Percentiles rank a stretch among this genome's conserved stretches.
Conservation (phyloP, 2,329 filamentous ascomycete genomes). For the Pseudogymnoascus sp. region DNA sequence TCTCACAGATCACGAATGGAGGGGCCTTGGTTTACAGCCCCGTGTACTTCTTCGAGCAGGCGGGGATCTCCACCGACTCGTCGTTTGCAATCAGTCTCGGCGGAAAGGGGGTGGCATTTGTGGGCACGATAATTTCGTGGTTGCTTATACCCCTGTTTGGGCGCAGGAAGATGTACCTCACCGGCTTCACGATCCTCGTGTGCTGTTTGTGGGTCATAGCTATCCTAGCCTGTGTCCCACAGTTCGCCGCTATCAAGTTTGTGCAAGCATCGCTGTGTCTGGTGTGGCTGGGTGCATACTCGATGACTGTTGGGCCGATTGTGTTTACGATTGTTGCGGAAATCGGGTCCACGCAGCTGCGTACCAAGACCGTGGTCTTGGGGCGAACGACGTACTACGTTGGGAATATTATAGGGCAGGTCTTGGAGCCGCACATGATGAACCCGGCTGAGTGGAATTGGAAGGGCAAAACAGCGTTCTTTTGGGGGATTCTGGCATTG, state of each 20-base stretch:
- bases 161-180: conserved; percentile 38
- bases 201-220: conserved; percentile 39
- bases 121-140: conserved; percentile 44
- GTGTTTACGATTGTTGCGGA: conserved; percentile 34
- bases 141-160: conserved; percentile 38
- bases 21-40: conserved; percentile 55
- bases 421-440: conserved; percentile 25
- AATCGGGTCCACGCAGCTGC: conserved; percentile 31
- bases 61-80: conserved; percentile 39
- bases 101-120: conserved; percentile 36
- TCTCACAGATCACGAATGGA: conserved; percentile 53
- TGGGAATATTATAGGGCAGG: conserved; percentile 27
- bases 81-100: conserved; percentile 48
- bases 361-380: conserved; percentile 32
- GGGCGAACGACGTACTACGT: conserved; percentile 32
- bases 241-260: conserved; percentile 34
- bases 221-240: conserved; percentile 36
- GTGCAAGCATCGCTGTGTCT: conserved; percentile 16
- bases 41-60: conserved; percentile 51
- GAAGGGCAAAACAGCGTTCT: conserved; percentile 34
- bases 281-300: conserved; percentile 29
- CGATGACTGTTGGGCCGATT: conserved; percentile 32
- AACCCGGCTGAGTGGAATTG: conserved; percentile 30
- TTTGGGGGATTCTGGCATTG: conserved; percentile 34
- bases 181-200: conserved; percentile 37